Evolutionary conservation across 495 filamentous ascomycete genomes (phyloP).

Genomic region (Aspergillus mulundensis): DNA sequence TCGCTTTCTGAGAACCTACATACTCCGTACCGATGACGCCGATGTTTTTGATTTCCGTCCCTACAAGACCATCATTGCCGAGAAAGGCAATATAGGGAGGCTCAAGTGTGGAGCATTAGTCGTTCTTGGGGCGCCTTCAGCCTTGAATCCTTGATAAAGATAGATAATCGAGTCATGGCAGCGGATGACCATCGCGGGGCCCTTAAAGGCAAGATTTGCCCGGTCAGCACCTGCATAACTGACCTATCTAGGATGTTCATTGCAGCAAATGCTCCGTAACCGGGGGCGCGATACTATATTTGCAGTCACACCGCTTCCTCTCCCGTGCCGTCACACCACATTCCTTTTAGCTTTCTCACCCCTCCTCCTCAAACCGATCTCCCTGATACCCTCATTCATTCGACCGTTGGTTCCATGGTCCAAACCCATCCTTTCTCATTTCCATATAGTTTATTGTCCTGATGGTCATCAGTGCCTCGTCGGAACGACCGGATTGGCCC

Average conservation of each 20-base stretch:
- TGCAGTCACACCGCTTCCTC: conserved; percentile 23
- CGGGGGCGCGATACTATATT: background rate
- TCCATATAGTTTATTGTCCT: conserved; percentile 13
- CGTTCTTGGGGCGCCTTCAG: conserved; percentile 8
- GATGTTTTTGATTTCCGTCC: background rate
- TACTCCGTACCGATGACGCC: conserved; percentile 4
- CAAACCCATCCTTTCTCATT: conserved; percentile 14
- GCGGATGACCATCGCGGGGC: conserved; percentile 13
- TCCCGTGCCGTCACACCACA: conserved; percentile 20
- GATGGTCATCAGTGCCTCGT: conserved; percentile 16
- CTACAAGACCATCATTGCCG: conserved; percentile 13
- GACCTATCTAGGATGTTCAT: background rate
- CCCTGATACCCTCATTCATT: conserved; percentile 17
- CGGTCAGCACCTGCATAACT: conserved; percentile 1
- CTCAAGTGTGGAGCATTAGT: conserved; percentile 24
- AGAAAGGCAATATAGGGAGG: conserved; percentile 18
- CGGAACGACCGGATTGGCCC: conserved; percentile 9
- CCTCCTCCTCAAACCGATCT: conserved; percentile 12
- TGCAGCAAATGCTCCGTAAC: background rate
- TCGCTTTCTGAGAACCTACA: background rate
- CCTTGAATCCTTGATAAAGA: conserved; percentile 13
- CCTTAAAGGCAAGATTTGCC: background rate
- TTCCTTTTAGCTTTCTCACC: conserved; percentile 11
- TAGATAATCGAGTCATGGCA: conserved; percentile 4
- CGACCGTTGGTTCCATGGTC: conserved; percentile 16